phyloP scores from a whole-genome alignment of 2,329 filamentous ascomycete genomes.

The Neopestalotiopsis sp. region DNA sequence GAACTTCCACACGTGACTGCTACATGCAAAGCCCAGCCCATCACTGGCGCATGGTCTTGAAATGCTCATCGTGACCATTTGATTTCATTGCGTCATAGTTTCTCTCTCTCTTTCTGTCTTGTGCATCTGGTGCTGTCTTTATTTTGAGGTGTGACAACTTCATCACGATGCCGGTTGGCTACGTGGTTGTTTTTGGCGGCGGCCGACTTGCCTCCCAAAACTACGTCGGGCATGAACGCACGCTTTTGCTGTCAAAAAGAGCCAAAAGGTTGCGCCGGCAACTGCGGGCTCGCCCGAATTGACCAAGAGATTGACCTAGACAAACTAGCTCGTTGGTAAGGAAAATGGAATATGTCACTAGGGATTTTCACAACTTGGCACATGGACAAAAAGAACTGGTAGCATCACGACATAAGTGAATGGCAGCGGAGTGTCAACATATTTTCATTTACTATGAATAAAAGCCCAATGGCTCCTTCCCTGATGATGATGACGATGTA shows the following conservation, averaged over 20 bases:
- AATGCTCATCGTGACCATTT: too few species aligned
- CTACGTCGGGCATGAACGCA: not conserved
- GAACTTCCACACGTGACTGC: too few species aligned
- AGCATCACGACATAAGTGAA: not conserved
- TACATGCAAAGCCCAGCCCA: too few species aligned
- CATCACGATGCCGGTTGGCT: not conserved
- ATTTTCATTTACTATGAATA: too few species aligned
- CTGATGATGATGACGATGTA: too few species aligned
- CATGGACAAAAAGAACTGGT: not conserved
- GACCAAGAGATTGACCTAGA: not conserved
- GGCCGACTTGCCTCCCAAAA: not conserved
- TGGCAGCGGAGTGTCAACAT: too few species aligned
- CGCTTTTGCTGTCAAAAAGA: not conserved
- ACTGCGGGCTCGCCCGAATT: not conserved
- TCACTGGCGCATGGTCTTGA: too few species aligned
- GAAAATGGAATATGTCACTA: too few species aligned
- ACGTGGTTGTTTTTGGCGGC: not conserved
- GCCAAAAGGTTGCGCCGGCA: not conserved
- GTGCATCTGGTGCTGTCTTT: not conserved
- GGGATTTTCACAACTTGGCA: too few species aligned
- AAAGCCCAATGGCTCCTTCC: too few species aligned
- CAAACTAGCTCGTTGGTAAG: not conserved
- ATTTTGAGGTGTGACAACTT: not conserved
- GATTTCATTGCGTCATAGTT: too few species aligned
- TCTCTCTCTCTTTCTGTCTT: not conserved